These are phyloP conservation scores for Luffa aegyptiaca DNA, from an alignment of 306 rosid genomes.

Conservation along the genomic window DNA sequence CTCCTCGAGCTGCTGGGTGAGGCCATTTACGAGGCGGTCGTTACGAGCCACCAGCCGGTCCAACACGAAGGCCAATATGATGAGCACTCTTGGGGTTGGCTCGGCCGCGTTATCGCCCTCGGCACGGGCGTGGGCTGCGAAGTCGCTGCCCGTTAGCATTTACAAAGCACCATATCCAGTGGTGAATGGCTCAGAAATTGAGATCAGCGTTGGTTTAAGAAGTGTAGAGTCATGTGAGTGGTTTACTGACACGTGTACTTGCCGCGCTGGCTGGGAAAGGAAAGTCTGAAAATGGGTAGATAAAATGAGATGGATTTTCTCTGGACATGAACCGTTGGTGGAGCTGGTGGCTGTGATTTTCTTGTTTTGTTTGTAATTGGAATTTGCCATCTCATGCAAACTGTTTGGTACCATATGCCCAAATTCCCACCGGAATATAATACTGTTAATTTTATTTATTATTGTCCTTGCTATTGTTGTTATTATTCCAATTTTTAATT, in stretches of 20 bases:
- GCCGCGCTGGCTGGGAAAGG: neutral
- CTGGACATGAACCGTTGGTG: neutral
- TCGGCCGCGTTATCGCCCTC: neutral
- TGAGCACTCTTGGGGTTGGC: neutral
- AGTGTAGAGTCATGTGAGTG: neutral
- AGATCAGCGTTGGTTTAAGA: neutral
- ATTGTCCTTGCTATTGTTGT: no score
- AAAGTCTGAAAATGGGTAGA: neutral
- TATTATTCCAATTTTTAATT: no score
- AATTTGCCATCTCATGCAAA: neutral
- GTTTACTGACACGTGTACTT: neutral
- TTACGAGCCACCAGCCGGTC: constrained; percentile 12
- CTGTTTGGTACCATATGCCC: neutral
- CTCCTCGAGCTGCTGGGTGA: neutral
- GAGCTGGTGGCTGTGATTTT: neutral
- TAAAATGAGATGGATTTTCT: constrained; percentile 3
- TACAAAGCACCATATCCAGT: neutral
- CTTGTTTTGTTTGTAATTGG: neutral
- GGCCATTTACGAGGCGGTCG: neutral
- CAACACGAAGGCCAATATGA: neutral
- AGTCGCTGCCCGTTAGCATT: neutral
- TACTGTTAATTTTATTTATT: no score
- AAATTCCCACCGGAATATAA: neutral
- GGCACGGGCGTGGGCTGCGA: neutral
- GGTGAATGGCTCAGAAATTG: neutral